A percentile compares a stretch with the other conserved stretches of the same genome.
Conservation (phyloP, 2,329 filamentous ascomycete species). For the Cordyceps fumosorosea region DNA sequence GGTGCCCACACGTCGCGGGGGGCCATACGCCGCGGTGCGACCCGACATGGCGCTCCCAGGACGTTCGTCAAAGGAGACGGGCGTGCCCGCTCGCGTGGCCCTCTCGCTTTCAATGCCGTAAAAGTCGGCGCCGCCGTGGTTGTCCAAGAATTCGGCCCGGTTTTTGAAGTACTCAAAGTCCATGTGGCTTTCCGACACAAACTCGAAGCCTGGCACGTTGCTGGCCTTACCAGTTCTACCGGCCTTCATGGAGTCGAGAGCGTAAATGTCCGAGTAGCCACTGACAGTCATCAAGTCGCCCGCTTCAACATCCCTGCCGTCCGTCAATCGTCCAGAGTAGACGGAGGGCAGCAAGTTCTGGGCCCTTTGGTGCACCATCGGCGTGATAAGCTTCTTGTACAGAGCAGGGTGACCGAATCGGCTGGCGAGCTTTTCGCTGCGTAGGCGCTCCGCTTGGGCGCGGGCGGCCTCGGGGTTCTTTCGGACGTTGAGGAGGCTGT, state of each 20-base stretch:
- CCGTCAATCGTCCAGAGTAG: conserved; percentile 72
- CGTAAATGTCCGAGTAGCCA: conserved; percentile 77
- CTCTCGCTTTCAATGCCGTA: conserved; percentile 48
- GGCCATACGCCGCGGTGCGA: conserved; percentile 28
- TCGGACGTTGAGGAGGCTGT: conserved; percentile 57
- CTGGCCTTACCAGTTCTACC: conserved; percentile 41
- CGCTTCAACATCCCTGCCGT: conserved; percentile 54
- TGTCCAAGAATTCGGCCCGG: conserved; percentile 77
- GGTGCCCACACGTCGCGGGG: conserved; percentile 9
- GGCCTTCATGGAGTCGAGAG: conserved; percentile 69
- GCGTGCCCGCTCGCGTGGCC: conserved; percentile 54
- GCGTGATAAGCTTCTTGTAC: conserved; percentile 82
- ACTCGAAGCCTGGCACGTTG: conserved; percentile 69
- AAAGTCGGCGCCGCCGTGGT: conserved; percentile 71
- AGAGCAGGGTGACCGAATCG: conserved; percentile 88
- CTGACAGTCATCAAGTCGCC: conserved; percentile 52
- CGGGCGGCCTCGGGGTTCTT: conserved; percentile 39
- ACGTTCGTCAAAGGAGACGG: conserved; percentile 45
- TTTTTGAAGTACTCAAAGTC: conserved; percentile 93
- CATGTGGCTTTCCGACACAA: conserved; percentile 78
- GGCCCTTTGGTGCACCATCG: conserved; percentile 90
- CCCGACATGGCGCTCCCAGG: conserved; percentile 41
- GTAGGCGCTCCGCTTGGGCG: conserved; percentile 46
- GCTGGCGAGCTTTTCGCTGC: conserved; percentile 63
- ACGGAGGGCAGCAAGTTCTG: conserved; percentile 80